Evolutionary conservation across 1,284 basidiomycete genomes (phyloP), one percentile per base, ranked within the genome.

Genomic region (Mycena sp.): DNA sequence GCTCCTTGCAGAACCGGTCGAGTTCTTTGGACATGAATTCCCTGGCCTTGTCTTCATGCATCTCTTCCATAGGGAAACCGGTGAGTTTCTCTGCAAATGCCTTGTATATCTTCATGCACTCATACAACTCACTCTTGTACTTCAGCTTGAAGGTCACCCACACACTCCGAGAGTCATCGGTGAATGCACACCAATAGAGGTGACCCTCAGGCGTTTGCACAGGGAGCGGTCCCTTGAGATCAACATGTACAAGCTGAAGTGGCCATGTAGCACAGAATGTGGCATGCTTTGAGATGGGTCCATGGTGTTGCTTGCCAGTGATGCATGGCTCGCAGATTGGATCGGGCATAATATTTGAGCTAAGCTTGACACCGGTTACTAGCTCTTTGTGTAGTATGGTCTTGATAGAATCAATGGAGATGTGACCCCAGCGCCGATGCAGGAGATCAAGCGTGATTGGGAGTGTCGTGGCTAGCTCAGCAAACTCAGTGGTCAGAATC

Each of bases 141-240:
- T 68, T 72, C 26, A 81, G 62, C 16, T 72, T 68, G 30, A 64
- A 51, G 2, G 73, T 68, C 43, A 58, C 70, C 44, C 67, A 62
- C 21, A 70, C 70, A 7, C 65, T 57, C 4, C 70, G 68, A 40
- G 60, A 66, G 52, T 79, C 72, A 65, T 80, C 74, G 52, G 78
- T 76, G 63, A 78, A 77, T 1, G 71, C 72, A 17, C 78, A 67
- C 71, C 72, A 75, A 64, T 78, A 80, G 9, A 63, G 65, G 46
- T 69, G 71, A 7, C 77, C 77, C 28, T 65, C 58, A 16, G 41
- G 59, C 26, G 73, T 71, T n/a, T 40, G 45, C 21, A 69, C 63
- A 16, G 70, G 67, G 14, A 78, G 55, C 29, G 70, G 77, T 44
- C 76, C 76, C 59, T 77, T 70, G 7, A 80, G 61, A 59, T 81